A percentile compares a stretch with the other conserved stretches of the same genome.
Evolutionary conservation across 164 flowering plant species (phyloP).

Genomic region (Taxillus chinensis): DNA sequence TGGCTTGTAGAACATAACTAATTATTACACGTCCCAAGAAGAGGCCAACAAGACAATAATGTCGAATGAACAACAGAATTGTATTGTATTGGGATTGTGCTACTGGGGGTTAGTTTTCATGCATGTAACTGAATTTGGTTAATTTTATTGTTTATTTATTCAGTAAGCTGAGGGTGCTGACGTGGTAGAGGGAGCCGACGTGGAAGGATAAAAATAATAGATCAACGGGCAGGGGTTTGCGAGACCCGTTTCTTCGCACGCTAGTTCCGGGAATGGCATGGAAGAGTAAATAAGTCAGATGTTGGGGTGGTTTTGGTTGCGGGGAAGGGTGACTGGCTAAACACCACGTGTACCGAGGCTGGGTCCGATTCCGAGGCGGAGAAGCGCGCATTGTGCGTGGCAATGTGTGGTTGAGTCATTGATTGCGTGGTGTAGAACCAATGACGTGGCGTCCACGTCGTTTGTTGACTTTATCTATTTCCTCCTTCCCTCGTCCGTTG

Average conservation of each 20-base stretch:
- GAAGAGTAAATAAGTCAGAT: constrained; percentile 9
- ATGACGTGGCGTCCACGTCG: no score
- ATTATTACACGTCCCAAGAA: not conserved
- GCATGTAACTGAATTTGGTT: not conserved
- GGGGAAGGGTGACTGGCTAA: not conserved
- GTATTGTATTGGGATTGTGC: not conserved
- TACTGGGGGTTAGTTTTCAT: not conserved
- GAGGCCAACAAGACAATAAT: not conserved
- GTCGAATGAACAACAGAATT: not conserved
- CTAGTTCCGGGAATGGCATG: constrained; percentile 4
- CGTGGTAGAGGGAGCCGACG: not conserved
- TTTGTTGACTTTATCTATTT: no score
- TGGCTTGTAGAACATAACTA: no score
- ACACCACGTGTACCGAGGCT: not conserved
- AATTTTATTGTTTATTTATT: not conserved
- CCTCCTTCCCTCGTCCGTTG: no score
- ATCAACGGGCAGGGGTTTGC: not conserved
- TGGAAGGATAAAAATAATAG: not conserved
- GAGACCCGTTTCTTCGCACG: constrained; percentile 3
- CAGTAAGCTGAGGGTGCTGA: constrained; percentile 1
- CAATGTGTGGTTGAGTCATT: no score
- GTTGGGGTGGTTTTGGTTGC: not conserved
- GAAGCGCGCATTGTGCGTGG: no score
- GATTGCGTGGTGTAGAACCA: no score
- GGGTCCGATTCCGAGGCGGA: no score